Base-by-base conservation (phyloP, 78 protist genomes). In the Dictyostelium intermedium region DNA sequence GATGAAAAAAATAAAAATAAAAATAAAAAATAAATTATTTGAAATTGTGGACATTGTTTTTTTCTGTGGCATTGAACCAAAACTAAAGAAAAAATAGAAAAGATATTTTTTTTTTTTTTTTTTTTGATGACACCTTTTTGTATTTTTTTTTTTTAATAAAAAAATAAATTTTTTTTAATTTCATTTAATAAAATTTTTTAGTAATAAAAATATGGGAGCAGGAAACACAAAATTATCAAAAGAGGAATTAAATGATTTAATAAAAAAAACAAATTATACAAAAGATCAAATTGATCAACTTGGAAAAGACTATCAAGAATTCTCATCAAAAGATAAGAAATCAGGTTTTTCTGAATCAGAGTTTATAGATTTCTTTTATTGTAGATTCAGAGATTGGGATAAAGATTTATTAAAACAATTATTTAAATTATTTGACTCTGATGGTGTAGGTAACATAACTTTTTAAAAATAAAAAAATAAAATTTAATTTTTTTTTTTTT, bases 141-240 rank as follows among this genome's bases (percentile, higher is more conserved):
- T 41, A 10, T 2, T 41, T 41, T 61, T 61, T 61, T 76, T 76
- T 76, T 34, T 76, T 20, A 76, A 34, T 39, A 76, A 34, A 25
- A 37, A 76, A 16, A 34, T 20, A 32, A 11, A 30, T 41, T 20
- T 45, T 45, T 45, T 45, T 45, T 45, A 11, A 11, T 45, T 45
- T 11, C 2, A 9, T 45, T 45, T 45, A 45, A 45, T 45, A 45
- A 45, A 41, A 41, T 0, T 41, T 1, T 41, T n/a, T n/a, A n/a
- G n/a, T n/a, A n/a, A n/a, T n/a, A 41, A 41, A 47, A 79, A 79
- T 39, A 79, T 79, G 84, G 84, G 84, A 45, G 45, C n/a, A 30
- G 47, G 32, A 34, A 56, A 30, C 7, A 60, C 53, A n/a, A 81
- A 47, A 56, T 30, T 81, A 18, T 81, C 85, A 56, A 53, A 25